Base-by-base conservation (phyloP, 2,329 filamentous ascomycete genomes). In the Aureobasidium subglaciale region DNA sequence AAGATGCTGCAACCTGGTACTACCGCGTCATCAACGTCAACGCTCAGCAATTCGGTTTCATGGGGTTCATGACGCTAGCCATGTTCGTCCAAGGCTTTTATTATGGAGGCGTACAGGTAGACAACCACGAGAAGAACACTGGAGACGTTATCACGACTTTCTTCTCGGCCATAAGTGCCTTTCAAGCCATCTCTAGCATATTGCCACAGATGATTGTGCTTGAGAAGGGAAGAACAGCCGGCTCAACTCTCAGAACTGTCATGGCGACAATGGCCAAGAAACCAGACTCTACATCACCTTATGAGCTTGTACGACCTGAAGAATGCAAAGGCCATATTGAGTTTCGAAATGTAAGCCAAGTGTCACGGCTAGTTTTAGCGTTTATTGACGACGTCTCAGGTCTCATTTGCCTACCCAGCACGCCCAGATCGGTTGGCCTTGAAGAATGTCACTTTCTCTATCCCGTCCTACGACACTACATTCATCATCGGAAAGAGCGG, bases 11-110 rank as follows among this genome's bases (percentile, higher is more conserved):
- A 20, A 70, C 68, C 1, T 78, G 80, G 52, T 95, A 90, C 61
- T 71, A 83, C 10, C 72, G 79, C 15, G 88, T 92, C 65, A 86
- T 86, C 0, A 77, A 81, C 42, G 78, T 82, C 15, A 87, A 84
- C 61, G 83, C 87, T 0, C 67, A 84, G 3, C 90, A 96, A 64
- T 83, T 88, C 64, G 85, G 84, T 0, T 80, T 87, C 45, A 78
- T 88, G 50, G 84, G 86, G 43, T 81, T 95, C 61, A 84, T 90
- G 73, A 84, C 86, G 27, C 79, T 90, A 3, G 78, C 77, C 1
- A 84, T 96, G 67, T 96, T 97, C 61, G 85, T 95, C 0, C 80
- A 90, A 56, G 91, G 90, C 0, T 96, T 97, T 65, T 96, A 88
- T 82, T 95, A 91, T 63, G 91, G 90, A 0, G 80, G 86, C 25